Conservation (phyloP, 768 basidiomycete genomes). For the Leucogyrophana mollusca region DNA sequence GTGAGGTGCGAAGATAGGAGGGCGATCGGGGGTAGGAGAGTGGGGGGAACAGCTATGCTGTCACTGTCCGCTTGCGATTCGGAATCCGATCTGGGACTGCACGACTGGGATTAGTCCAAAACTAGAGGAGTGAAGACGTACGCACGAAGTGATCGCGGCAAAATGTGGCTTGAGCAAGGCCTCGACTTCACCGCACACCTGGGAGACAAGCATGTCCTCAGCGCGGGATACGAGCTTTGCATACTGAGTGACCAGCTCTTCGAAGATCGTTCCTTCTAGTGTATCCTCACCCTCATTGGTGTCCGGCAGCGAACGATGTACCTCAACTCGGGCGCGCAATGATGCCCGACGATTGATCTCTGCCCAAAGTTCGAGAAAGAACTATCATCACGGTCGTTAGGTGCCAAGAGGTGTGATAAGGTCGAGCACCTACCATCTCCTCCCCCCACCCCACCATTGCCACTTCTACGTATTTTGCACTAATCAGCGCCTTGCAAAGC, state of each 20-base stretch:
- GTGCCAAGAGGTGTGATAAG: conserved; percentile 2
- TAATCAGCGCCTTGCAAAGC: conserved; percentile 82
- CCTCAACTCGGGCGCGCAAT: conserved; percentile 54
- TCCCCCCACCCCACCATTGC: conserved; percentile 86
- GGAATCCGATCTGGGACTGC: conserved; percentile 12
- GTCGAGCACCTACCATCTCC: conserved; percentile 62
- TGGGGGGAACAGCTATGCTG: conserved; percentile 59
- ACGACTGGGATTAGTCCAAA: conserved; percentile 3
- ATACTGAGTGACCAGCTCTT: conserved; percentile 70
- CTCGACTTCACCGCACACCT: conserved; percentile 82
- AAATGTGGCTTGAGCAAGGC: conserved; percentile 72
- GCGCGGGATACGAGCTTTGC: conserved; percentile 59
- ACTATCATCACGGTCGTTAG: conserved; percentile 44
- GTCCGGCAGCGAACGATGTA: conserved; percentile 50
- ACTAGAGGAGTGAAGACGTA: conserved; percentile 4
- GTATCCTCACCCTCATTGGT: conserved; percentile 32
- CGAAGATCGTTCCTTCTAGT: conserved; percentile 73
- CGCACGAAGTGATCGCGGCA: conserved; percentile 44
- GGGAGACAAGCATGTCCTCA: conserved; percentile 85
- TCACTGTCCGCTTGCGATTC: conserved; percentile 19
- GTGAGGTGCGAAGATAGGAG: conserved; percentile 78
- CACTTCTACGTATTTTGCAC: conserved; percentile 68
- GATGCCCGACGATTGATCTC: conserved; percentile 66
- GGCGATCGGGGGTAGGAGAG: conserved; percentile 73
- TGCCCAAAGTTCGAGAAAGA: conserved; percentile 88